Evolutionary conservation across 177 flowering plant species (phyloP).

Genomic region (Telopea speciosissima): DNA sequence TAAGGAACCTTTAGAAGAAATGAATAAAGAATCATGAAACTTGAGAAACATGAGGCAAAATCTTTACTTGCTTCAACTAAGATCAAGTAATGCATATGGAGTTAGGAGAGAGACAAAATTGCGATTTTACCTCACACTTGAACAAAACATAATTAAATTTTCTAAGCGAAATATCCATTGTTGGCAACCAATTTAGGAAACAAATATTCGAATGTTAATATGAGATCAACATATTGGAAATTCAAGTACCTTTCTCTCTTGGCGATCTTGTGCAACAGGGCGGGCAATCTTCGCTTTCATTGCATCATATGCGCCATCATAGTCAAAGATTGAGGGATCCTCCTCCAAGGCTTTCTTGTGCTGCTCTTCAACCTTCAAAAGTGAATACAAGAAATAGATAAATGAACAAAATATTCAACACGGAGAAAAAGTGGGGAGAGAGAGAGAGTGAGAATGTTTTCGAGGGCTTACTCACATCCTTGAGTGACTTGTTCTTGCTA

Average conservation of each 20-base stretch:
- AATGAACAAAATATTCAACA: too few species aligned
- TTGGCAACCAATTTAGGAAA: too few species aligned
- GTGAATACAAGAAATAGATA: background rate
- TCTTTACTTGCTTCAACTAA: background rate
- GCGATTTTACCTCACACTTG: background rate
- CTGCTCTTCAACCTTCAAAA: slow-evolving; percentile 66
- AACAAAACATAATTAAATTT: background rate
- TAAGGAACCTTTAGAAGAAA: too few species aligned
- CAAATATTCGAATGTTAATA: background rate
- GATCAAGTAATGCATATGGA: background rate
- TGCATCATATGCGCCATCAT: slow-evolving; percentile 87
- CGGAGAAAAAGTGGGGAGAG: background rate
- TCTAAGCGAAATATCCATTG: background rate
- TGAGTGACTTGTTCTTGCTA: slow-evolving; percentile 57
- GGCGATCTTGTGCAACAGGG: slow-evolving; percentile 49
- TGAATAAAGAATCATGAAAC: too few species aligned
- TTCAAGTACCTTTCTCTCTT: slow-evolving; percentile 58
- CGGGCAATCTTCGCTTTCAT: slow-evolving; percentile 58
- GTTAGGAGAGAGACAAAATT: background rate
- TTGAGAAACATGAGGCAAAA: too few species aligned
- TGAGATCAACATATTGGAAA: background rate
- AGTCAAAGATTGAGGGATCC: slow-evolving; percentile 85
- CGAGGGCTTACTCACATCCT: slow-evolving; percentile 41
- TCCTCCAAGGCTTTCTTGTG: slow-evolving; percentile 90
- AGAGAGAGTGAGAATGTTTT: background rate